These are phyloP conservation scores for Scheffersomyces amazonensis DNA, from an alignment of 805 yeast species.

Conservation along the genomic window DNA sequence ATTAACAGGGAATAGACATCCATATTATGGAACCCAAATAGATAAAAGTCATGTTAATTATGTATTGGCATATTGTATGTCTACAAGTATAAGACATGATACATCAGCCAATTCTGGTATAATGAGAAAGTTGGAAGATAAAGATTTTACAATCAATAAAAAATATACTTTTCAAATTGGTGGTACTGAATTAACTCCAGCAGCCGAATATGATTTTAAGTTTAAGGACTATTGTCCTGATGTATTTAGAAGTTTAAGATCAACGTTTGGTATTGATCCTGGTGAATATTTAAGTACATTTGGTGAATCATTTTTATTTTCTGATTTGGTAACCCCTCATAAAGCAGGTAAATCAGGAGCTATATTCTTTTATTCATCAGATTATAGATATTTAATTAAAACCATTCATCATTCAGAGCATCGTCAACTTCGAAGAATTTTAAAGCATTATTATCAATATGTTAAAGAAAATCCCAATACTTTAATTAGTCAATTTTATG, in stretches of 20 bases:
- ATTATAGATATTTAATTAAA: slow-evolving; percentile 90
- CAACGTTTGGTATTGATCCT: slow-evolving; percentile 83
- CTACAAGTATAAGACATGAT: slow-evolving; percentile 94
- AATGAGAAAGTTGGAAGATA: slow-evolving; percentile 66
- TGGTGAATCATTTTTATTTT: slow-evolving; percentile 87
- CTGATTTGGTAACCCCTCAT: slow-evolving; percentile 93
- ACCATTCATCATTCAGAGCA: slow-evolving; percentile 95
- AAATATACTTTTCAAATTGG: slow-evolving; percentile 83
- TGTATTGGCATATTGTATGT: slow-evolving; percentile 93
- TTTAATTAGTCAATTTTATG: slow-evolving; percentile 91
- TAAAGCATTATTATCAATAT: slow-evolving; percentile 76
- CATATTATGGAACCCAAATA: slow-evolving; percentile 36
- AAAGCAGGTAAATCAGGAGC: slow-evolving; percentile 92
- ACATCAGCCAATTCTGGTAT: slow-evolving; percentile 89
- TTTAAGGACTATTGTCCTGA: slow-evolving; percentile 96
- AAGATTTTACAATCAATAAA: slow-evolving; percentile 69
- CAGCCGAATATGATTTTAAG: slow-evolving; percentile 92
- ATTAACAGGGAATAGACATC: not conserved
- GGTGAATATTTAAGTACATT: slow-evolving; percentile 92
- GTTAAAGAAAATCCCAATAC: slow-evolving; percentile 85
- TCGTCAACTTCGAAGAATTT: slow-evolving; percentile 67
- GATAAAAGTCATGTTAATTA: slow-evolving; percentile 93
- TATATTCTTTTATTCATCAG: slow-evolving; percentile 91
- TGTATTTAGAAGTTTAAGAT: slow-evolving; percentile 83
- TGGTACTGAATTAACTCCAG: slow-evolving; percentile 88